Evolutionary conservation across 176 grass and related monocot genomes (phyloP), one percentile per base, ranked within the genome.

Genomic region (Avena sativa): DNA sequence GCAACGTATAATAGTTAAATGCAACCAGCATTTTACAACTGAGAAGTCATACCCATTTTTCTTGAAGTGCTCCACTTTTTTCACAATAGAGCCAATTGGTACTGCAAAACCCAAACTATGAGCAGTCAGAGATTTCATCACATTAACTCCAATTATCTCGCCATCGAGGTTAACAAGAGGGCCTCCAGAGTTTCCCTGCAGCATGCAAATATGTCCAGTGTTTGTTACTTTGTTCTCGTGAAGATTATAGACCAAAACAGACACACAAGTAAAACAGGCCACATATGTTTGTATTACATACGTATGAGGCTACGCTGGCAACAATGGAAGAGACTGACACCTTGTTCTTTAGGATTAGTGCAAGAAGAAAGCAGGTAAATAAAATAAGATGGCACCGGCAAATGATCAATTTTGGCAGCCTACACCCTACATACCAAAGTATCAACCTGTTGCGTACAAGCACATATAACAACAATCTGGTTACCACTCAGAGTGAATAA

Each of bases 151-250:
- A 46, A 96, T 87, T 74, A 96, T 90, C 74, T 98, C 96, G 0
- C 93, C 96, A 68, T 95, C 93, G 75, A 98, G 85, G 69, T 98
- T 98, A 64, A 95, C 90, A 88, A 96, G 90, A 77, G 92, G 96
- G 23, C 93, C 93, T 59, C 96, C 93, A 77, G 92, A 94, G 78
- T 90, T 98, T 68, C 93, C 96, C 96, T 98, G 90, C 1, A 49
- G 72, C 51, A 78, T 21, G 65, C 10, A 74, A 74, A 67, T 49
- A 34, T 4, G 32, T 83, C 12, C 71, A 81, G 19, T 20, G 23
- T 76, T 63, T 71, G 40, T 43, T 43, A 43, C 40, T 43, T 43
- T 43, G 16, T 71, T 58, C 38, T 15, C 81, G 26, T 70, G 20
- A 64, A 50, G 76, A 20, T 85, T 72, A 69, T 12, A 65, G 62